Percentiles rank a stretch among this genome's conserved stretches.
Evolutionary conservation across 2,329 filamentous ascomycete genomes (phyloP).

Genomic region (Fusarium oligoseptatum): DNA sequence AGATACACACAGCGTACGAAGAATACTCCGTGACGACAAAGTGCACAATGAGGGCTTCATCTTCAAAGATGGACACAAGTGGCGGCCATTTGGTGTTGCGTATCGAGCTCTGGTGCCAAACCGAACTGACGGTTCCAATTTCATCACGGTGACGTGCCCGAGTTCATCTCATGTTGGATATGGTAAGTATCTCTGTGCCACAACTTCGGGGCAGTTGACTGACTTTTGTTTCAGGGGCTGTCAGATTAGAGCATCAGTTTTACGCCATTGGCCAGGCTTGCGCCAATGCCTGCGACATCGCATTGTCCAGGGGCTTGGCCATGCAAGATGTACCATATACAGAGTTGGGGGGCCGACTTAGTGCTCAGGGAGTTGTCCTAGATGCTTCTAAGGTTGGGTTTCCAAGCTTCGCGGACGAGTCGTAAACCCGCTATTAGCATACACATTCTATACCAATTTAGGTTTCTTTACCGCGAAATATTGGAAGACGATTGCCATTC

Average conservation of each 20-base stretch:
- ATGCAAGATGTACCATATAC: neutral
- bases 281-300: neutral
- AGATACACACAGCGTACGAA: neutral
- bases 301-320: neutral
- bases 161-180: neutral
- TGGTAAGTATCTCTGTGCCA: neutral
- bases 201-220: neutral
- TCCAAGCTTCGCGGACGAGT: neutral
- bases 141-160: neutral
- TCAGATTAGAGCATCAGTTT: neutral
- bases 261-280: neutral
- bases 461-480: too few relatives aligned
- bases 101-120: neutral
- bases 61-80: neutral
- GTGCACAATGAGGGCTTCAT: neutral
- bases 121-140: neutral
- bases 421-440: neutral
- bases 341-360: neutral
- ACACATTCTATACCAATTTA: too few relatives aligned
- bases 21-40: neutral
- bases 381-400: neutral
- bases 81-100: neutral
- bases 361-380: neutral
- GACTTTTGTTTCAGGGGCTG: neutral
- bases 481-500: too few relatives aligned